phyloP scores from a whole-genome alignment of 2,329 filamentous ascomycete genomes.

The Aspergillus ibericus region DNA sequence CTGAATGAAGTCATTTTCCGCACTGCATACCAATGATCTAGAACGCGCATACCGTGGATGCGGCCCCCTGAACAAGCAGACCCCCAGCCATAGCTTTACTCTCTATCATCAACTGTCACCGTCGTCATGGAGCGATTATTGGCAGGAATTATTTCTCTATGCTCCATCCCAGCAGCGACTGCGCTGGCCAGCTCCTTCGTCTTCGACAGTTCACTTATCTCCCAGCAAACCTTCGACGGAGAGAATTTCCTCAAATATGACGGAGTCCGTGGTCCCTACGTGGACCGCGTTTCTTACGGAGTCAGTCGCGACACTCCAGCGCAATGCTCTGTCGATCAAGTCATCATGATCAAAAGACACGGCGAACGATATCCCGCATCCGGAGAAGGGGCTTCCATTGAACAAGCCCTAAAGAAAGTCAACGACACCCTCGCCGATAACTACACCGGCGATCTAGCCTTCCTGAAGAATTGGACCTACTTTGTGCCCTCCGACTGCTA shows the following conservation, averaged over 20 bases:
- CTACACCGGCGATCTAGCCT: constrained; percentile 19
- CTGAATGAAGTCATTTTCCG: not conserved
- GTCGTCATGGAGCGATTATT: too few relatives aligned
- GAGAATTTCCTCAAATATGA: constrained; percentile 22
- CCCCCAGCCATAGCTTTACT: not conserved
- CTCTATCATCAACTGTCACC: not conserved
- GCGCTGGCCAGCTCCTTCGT: not conserved
- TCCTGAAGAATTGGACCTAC: constrained; percentile 24
- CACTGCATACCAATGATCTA: not conserved
- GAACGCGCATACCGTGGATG: not conserved
- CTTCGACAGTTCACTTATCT: not conserved
- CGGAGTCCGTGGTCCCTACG: constrained; percentile 23
- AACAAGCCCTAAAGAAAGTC: constrained; percentile 19
- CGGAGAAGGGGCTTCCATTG: constrained; percentile 9
- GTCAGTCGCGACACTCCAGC: constrained; percentile 22
- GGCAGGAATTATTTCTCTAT: not conserved
- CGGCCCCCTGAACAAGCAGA: not conserved
- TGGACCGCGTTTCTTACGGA: constrained; percentile 17
- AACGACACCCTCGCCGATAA: not conserved
- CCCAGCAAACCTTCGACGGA: constrained; percentile 15
- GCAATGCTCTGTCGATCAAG: constrained; percentile 23
- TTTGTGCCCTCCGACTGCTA: constrained; percentile 20
- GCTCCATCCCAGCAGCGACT: not conserved
- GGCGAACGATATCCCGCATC: constrained; percentile 24
- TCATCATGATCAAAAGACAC: constrained; percentile 25